Base-by-base conservation (phyloP, 116 monocot species). In the Phalaenopsis hybrid region DNA sequence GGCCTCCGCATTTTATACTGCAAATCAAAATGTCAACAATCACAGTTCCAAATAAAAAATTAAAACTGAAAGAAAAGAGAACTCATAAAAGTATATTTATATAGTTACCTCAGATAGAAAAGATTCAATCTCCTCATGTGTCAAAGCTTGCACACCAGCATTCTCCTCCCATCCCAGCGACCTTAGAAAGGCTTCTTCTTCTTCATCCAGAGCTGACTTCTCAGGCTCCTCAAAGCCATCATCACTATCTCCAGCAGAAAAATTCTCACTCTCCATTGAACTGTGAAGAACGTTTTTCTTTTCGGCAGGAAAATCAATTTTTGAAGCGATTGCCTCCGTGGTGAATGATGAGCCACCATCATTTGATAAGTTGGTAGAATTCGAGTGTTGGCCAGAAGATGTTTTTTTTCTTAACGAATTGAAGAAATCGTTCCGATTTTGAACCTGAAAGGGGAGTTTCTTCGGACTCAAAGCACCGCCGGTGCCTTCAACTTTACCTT, bases 151-250 rank as follows among this genome's bases (percentile, higher is more conserved):
- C 16, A 83, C 85, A 8, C 76, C 80, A 21, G 76, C 79, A 84
- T 85, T 78, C 79, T 88, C 88, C 68, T 89, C 80, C 92, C 92
- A 92, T 34, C 92, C 92, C 79, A 92, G 86, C 81, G 88, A 83
- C 28, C 75, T 34, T 51, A 92, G 68, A 82, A 92, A 88, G 17
- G 85, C 72, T 57, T 17, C 78, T 23, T 80, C 82, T 67, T 92
- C 90, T 76, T 92, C 79, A 16, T 52, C 81, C 11, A 80, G 80
- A 73, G 79, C 82, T 69, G 51, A 75, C 37, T 55, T 57, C 41
- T n/a, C 81, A 55, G 75, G 43, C 33, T 82, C 79, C 13, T 72
- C 81, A 79, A 5, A 23, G 12, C 31, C 34, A 41, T 61, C 80
- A 20, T 61, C 80, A 20, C 57, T 69, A 18, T 28, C 68, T 74